Evolutionary conservation across 2,329 filamentous ascomycete genomes (phyloP), one percentile per base, ranked within the genome.

Genomic region (Alternaria brassicicola): DNA sequence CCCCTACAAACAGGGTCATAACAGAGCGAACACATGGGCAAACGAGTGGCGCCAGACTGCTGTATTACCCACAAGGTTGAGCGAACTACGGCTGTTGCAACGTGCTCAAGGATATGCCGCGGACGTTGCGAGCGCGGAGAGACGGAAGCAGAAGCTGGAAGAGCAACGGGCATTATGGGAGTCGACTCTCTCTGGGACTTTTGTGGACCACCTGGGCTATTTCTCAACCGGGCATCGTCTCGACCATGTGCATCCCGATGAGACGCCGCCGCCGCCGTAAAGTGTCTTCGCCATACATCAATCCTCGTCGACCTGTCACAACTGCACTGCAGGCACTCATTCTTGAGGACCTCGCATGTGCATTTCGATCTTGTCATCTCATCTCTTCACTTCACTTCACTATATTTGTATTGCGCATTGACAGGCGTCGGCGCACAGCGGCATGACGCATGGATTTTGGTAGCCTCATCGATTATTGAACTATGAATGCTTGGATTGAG

Each of bases 121-220:
- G 6, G 62, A 58, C 17, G 25, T 23, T 17, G n/a, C 17, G 26
- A 33, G 42, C 41, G 33, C 46, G n/a, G 55, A 58, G 31, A 47
- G 31, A 38, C 52, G 50, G 25, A 46, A 53, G 23, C 36, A 38
- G 15, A 49, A 58, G 13, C 42, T 66, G 8, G 56, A 59, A 17
- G 43, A 61, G 42, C 67, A 70, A 36, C 57, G 64, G 43, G 59
- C 48, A 15, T 33, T 65, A 15, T 72, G 65, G 65, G 62, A 69
- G 47, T 57, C 64, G 8, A 68, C 61, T 0, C 42, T 73, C 39
- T 66, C 71, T n/a, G 30, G 52, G 15, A 31, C 47, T 39, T 30
- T 54, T 12, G 31, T 53, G 17, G 45, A 55, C 33, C 60, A 57
- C 15, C 55, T 57, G 17, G 58, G 55, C 15, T 63, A 46, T 31